These are phyloP conservation scores for Rutidosis leptorrhynchoides DNA, from an alignment of 129 eudicot genomes.

Conservation along the genomic window DNA sequence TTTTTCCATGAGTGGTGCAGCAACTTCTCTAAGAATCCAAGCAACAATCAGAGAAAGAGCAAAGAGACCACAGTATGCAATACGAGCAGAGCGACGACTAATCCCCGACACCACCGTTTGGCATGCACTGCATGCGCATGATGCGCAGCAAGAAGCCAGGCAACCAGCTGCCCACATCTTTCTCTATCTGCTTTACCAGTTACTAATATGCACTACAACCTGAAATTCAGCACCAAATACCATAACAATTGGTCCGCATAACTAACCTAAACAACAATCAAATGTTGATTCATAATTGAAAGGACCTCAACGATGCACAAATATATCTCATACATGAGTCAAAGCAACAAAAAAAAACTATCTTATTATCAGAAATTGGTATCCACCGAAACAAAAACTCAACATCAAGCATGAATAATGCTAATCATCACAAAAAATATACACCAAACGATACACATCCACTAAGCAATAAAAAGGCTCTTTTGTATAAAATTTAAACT, in stretches of 20 bases:
- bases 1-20: conserved; percentile 95
- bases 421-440: not conserved
- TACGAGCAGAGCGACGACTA: conserved; percentile 88
- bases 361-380: not conserved
- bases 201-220: conserved; percentile 24
- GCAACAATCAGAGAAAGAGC: conserved; percentile 84
- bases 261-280: not conserved
- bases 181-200: conserved; percentile 24
- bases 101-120: conserved; percentile 80
- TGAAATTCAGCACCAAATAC: too few relatives aligned
- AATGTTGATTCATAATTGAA: not conserved
- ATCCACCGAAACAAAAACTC: not conserved
- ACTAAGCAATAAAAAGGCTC: not conserved
- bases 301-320: not conserved
- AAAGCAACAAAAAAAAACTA: not conserved
- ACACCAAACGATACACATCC: not conserved
- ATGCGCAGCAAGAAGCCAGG: conserved; percentile 97
- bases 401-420: not conserved
- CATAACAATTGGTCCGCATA: not conserved
- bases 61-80: conserved; percentile 95
- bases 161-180: conserved; percentile 99
- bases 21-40: conserved; percentile 93
- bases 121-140: conserved; percentile 94
- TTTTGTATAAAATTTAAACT: not conserved
- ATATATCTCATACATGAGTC: not conserved